Evolutionary conservation across 2,329 filamentous ascomycete genomes (phyloP), one percentile per base, ranked within the genome.

Genomic region (Aspergillus carbonarius): DNA sequence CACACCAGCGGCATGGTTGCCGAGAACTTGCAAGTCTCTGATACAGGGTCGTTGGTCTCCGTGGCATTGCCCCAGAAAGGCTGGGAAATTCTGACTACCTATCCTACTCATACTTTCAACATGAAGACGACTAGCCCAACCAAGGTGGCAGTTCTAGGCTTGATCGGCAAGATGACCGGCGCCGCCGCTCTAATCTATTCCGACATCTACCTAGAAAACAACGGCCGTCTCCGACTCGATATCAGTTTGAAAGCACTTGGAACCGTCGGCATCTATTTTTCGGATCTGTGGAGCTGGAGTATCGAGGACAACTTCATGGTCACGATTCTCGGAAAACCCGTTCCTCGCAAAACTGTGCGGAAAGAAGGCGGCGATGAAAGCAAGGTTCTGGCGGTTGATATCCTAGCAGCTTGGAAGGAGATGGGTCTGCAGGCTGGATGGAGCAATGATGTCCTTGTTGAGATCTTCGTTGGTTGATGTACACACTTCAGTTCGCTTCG

Each of bases 131-230:
- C 18, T 70, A 61, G 27, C 3, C 51, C 61, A 4, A 73, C 69
- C 5, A 63, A 74, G 44, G 79, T 93, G 1, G 87, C 91, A 0
- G 87, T 89, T 17, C 74, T 98, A 0, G 93, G 93, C 0, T 79
- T 98, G 1, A 64, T 96, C 3, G 89, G 85, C 2, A 96, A 97
- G 74, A 96, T 98, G 90, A 92, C 92, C 0, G 93, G 92, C 0
- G 86, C 88, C 0, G 92, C 91, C 1, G 92, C 92, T 0, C 82
- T 96, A 7, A 78, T 88, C 1, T 81, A 80, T 37, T 87, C 80
- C n/a, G 81, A 83, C 27, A 82, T 88, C 46, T 82, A 82, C 34
- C 71, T 87, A 65, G 76, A 83, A 35, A 78, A 82, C 7, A 88
- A 85, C 57, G 86, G 86, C 10, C 70, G 85, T 15, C 76, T 95